Evolutionary conservation across 179 eudicot genomes (phyloP).

Genomic region (Patellifolia procumbens): DNA sequence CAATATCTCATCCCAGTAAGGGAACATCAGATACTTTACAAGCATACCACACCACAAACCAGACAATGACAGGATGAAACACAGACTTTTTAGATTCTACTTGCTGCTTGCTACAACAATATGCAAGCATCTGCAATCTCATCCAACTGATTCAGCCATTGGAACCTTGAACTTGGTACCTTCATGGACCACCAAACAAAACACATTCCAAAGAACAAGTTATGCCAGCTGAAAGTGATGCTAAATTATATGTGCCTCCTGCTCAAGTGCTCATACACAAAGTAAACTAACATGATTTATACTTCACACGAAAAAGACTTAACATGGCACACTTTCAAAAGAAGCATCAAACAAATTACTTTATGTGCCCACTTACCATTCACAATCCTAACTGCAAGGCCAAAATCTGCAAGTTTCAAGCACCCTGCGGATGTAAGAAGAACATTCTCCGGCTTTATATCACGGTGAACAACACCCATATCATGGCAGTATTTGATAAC

Average conservation of each 20-base stretch:
- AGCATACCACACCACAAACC: background rate
- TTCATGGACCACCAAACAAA: background rate
- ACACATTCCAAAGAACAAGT: background rate
- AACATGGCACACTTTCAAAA: background rate
- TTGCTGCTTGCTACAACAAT: background rate
- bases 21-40: background rate
- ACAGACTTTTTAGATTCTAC: no score
- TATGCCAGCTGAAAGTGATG: background rate
- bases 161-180: slow-evolving; percentile 1
- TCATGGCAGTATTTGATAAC: slow-evolving; percentile 93
- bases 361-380: slow-evolving; percentile 50
- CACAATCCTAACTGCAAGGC: slow-evolving; percentile 78
- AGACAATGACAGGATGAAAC: background rate
- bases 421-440: slow-evolving; percentile 74
- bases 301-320: background rate
- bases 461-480: slow-evolving; percentile 97
- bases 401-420: slow-evolving; percentile 93
- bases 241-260: background rate
- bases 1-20: background rate
- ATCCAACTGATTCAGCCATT: background rate
- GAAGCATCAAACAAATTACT: slow-evolving; percentile 12
- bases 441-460: slow-evolving; percentile 92
- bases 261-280: background rate
- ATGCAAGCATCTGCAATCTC: background rate
- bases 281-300: background rate